Evolutionary conservation across 2,329 filamentous ascomycete genomes (phyloP), one percentile per base, ranked within the genome.

Genomic region (Emericellopsis cladophorae): DNA sequence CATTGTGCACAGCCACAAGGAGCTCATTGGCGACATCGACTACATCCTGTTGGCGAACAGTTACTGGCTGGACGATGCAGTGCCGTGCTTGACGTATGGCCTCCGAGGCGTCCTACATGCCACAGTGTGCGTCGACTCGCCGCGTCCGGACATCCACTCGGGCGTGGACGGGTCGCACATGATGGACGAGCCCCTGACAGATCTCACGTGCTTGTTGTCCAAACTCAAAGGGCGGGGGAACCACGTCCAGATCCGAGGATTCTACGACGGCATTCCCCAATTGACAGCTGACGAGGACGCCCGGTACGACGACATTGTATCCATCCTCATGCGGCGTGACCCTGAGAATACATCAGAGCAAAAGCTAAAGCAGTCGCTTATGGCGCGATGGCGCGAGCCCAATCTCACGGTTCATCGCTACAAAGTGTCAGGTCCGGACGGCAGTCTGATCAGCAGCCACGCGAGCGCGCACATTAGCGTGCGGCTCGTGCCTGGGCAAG

Each of bases 21-120:
- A 81, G 12, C 71, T 86, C 21, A 95, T 98, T 50, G 92, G 92
- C 2, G 71, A 85, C 9, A 79, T 98, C 2, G 90, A 98, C 60
- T 96, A 92, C 68, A 92, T 98, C 42, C 66, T 98, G 26, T 68
- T 98, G 31, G 90, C 92, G 18, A 98, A 98, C 66, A 95, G 89
- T 61, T 98, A 98, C 66, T 98, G 92, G 92, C 72, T 98, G 2
- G 88, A 96, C 54, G 90, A 98, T 54, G 83, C 93, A 49, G 88
- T 93, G 2, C 92, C 92, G 0, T 98, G 92, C 56, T 65, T 98
- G 43, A 98, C 92, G 0, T 98, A 98, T 46, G 92, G 92, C 1
- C 72, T 96, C 7, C 79, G 92, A 38, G 92, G 92, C 21, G 90
- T 98, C 22, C 81, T 98, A 18, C 90, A 96, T 57, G 90, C 89